phyloP scores from a whole-genome alignment of 768 basidiomycete species.

The Lanmaoa pseudosensibilis region DNA sequence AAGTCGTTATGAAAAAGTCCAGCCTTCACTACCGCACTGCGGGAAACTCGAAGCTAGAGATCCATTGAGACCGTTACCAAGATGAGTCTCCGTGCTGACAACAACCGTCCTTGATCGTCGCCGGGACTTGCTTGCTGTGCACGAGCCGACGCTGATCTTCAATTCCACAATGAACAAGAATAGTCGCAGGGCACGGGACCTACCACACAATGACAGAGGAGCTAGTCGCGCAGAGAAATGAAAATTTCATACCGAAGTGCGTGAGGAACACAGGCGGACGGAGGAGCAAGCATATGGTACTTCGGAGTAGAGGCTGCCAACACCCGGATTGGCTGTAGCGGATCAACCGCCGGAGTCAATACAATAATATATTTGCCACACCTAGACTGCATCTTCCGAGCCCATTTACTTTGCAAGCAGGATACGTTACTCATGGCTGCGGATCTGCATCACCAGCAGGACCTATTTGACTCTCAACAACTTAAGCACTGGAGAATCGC shows the following conservation, averaged over 20 bases:
- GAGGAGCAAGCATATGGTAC: constrained; percentile 8
- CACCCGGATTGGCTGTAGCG: constrained; percentile 26
- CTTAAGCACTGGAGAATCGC: constrained; percentile 22
- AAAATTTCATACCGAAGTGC: constrained; percentile 21
- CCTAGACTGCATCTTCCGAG: constrained; percentile 7
- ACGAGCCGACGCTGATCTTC: constrained; percentile 31
- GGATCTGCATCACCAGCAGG: constrained; percentile 19
- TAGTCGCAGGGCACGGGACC: constrained; percentile 10
- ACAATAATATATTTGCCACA: constrained; percentile 6
- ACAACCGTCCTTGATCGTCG: constrained; percentile 37
- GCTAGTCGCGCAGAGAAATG: constrained; percentile 15
- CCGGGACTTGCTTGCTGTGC: constrained; percentile 33
- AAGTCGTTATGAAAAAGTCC: constrained; percentile 29
- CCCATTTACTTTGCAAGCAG: not conserved
- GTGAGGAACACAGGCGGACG: constrained; percentile 14
- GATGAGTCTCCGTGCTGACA: constrained; percentile 22
- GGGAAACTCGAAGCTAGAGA: constrained; percentile 20
- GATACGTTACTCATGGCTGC: constrained; percentile 15
- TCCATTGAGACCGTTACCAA: constrained; percentile 32
- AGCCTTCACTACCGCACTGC: constrained; percentile 25
- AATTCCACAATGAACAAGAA: constrained; percentile 12
- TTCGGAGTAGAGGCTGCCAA: constrained; percentile 6
- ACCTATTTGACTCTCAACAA: constrained; percentile 5
- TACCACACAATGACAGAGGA: constrained; percentile 13
- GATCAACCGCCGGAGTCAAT: constrained; percentile 31